Conservation (phyloP, 2,329 filamentous ascomycete genomes). For the Orbilia javanica region DNA sequence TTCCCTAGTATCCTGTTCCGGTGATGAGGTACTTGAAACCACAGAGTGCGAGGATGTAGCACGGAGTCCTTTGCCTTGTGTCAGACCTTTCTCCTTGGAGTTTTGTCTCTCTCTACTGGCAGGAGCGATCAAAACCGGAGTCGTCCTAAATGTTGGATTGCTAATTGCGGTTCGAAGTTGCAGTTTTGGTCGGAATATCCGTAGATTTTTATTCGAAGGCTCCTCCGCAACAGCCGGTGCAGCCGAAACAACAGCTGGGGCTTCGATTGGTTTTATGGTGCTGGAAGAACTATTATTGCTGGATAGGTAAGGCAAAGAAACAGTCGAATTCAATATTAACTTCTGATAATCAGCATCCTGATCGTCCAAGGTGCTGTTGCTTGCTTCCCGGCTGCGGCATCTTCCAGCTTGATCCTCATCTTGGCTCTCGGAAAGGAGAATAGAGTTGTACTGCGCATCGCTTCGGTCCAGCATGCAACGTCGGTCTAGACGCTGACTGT, state of each 20-base stretch:
- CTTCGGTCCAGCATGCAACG: slow-evolving; percentile 16
- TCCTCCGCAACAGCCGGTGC: slow-evolving; percentile 2
- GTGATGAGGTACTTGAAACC: slow-evolving; percentile 31
- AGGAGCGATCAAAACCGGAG: slow-evolving; percentile 9
- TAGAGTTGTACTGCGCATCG: slow-evolving; percentile 30
- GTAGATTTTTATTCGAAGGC: slow-evolving; percentile 10
- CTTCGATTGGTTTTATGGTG: slow-evolving; percentile 35
- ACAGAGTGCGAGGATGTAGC: slow-evolving; percentile 18
- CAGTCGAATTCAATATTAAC: slow-evolving; percentile 25
- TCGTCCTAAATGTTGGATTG: slow-evolving; percentile 12
- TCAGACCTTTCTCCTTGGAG: slow-evolving; percentile 22
- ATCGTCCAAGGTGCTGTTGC: not conserved
- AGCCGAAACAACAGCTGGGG: not conserved
- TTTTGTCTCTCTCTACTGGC: slow-evolving; percentile 1
- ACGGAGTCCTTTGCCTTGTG: slow-evolving; percentile 12
- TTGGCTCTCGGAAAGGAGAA: slow-evolving; percentile 16
- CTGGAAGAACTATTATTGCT: slow-evolving; percentile 41
- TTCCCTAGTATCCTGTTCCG: slow-evolving; percentile 18
- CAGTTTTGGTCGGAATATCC: slow-evolving; percentile 47
- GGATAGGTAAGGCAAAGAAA: slow-evolving; percentile 19
- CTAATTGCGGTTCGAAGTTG: slow-evolving; percentile 38
- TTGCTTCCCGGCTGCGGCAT: slow-evolving; percentile 19
- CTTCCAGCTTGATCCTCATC: slow-evolving; percentile 23
- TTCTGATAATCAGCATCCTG: slow-evolving; percentile 5
- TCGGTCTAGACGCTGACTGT: slow-evolving; percentile 14